Percentiles rank a stretch among this genome's conserved stretches.
These are phyloP conservation scores for Suillus weaverae DNA, from an alignment of 768 basidiomycete species.

Conservation along the genomic window DNA sequence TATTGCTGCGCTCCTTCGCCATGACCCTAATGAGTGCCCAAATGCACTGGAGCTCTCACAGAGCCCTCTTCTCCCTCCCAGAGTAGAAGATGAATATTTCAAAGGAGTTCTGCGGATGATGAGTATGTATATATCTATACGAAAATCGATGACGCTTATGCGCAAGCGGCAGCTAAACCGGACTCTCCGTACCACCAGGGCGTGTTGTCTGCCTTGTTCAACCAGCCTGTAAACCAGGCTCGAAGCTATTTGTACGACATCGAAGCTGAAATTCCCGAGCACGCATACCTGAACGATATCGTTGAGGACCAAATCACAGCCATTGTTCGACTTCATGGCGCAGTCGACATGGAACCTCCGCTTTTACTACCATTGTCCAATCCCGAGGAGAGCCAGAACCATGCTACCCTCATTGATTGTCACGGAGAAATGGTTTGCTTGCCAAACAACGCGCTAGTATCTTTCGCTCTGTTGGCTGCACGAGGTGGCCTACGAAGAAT, in stretches of 20 bases:
- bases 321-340: slow-evolving; percentile 87
- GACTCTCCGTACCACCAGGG: slow-evolving; percentile 81
- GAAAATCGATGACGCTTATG: slow-evolving; percentile 22
- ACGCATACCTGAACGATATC: slow-evolving; percentile 67
- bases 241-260: slow-evolving; percentile 75
- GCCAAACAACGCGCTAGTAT: slow-evolving; percentile 69
- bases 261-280: slow-evolving; percentile 65
- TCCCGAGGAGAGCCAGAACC: slow-evolving; percentile 59
- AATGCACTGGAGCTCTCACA: slow-evolving; percentile 82
- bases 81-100: slow-evolving; percentile 84
- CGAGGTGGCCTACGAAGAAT: slow-evolving; percentile 64
- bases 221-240: slow-evolving; percentile 61
- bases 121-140: slow-evolving; percentile 38
- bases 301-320: slow-evolving; percentile 75
- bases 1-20: slow-evolving; percentile 78
- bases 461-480: slow-evolving; percentile 84
- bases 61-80: slow-evolving; percentile 71
- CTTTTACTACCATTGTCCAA: slow-evolving; percentile 73
- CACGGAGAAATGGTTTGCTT: slow-evolving; percentile 76
- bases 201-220: slow-evolving; percentile 77
- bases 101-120: slow-evolving; percentile 76
- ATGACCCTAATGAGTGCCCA: slow-evolving; percentile 77
- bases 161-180: slow-evolving; percentile 50
- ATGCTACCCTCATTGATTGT: slow-evolving; percentile 76
- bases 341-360: slow-evolving; percentile 83